These are phyloP conservation scores for Metschnikowia matae DNA, from an alignment of 805 yeast genomes.

Conservation along the genomic window DNA sequence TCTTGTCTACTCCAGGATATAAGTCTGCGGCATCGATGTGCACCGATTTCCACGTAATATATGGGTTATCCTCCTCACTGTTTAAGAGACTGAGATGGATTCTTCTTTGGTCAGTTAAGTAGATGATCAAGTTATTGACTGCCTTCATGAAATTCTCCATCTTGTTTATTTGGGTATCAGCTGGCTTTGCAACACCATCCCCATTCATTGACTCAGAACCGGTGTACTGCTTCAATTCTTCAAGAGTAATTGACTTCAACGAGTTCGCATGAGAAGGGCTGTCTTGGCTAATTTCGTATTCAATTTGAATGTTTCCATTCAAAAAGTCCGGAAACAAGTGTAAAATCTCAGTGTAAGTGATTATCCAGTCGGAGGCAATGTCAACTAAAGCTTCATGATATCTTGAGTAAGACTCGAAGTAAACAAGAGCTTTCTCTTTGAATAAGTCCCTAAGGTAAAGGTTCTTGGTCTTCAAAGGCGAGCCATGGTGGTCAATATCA, in stretches of 20 bases:
- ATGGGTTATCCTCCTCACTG: constrained; percentile 18
- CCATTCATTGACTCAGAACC: neutral
- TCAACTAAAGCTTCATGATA: constrained; percentile 39
- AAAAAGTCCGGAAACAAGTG: constrained; percentile 38
- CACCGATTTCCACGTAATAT: constrained; percentile 44
- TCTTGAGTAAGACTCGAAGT: constrained; percentile 31
- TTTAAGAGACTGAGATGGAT: constrained; percentile 39
- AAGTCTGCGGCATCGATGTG: constrained; percentile 41
- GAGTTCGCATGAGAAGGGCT: constrained; percentile 1
- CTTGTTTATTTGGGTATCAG: constrained; percentile 4
- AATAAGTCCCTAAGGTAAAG: constrained; percentile 34
- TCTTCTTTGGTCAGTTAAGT: constrained; percentile 51
- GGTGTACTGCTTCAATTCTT: neutral
- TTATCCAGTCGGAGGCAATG: constrained; percentile 40
- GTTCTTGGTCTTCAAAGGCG: constrained; percentile 27
- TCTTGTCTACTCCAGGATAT: constrained; percentile 27
- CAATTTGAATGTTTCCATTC: constrained; percentile 21
- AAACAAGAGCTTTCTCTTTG: constrained; percentile 27
- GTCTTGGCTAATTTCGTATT: neutral
- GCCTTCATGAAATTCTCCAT: constrained; percentile 30
- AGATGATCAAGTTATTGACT: constrained; percentile 42
- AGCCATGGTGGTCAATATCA: constrained; percentile 4
- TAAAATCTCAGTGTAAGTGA: constrained; percentile 32
- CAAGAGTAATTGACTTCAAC: constrained; percentile 6
- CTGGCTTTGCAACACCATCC: neutral